Conservation (phyloP, 129 eudicot species). For the Pulicaria dysenterica region DNA sequence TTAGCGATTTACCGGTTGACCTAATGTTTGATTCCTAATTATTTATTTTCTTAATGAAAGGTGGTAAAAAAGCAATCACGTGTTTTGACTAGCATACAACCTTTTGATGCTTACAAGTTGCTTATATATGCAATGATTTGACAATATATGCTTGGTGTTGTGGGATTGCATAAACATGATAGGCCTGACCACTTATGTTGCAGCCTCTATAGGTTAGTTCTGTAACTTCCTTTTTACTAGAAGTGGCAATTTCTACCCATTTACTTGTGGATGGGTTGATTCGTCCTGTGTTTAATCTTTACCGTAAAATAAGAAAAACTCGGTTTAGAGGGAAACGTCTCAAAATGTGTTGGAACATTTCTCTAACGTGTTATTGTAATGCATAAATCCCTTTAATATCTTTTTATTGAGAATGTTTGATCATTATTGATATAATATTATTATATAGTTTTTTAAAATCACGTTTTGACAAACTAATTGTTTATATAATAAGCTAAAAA, state of each 20-base stretch:
- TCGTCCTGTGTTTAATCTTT: background rate
- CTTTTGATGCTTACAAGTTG: slow-evolving; percentile 58
- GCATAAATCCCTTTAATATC: background rate
- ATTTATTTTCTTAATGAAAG: slow-evolving; percentile 31
- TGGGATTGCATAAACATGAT: slow-evolving; percentile 66
- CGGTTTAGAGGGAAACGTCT: background rate
- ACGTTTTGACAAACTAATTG: background rate
- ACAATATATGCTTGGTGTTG: slow-evolving; percentile 59
- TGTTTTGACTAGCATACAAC: slow-evolving; percentile 56
- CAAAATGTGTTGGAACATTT: background rate
- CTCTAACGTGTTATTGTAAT: background rate
- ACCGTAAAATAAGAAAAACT: background rate
- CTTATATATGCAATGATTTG: slow-evolving; percentile 63
- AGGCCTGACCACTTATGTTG: slow-evolving; percentile 58
- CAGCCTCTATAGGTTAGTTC: slow-evolving; percentile 41
- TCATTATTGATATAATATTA: background rate
- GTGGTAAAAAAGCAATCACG: slow-evolving; percentile 52
- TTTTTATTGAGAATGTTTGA: background rate
- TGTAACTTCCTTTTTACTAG: background rate
- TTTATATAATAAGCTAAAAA: background rate
- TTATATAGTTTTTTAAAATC: background rate
- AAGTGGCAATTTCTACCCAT: slow-evolving; percentile 11
- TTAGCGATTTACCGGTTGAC: background rate
- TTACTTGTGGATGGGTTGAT: background rate
- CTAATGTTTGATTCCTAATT: background rate